phyloP scores from a whole-genome alignment of 148 eudicot species.

The Polygonum aviculare region DNA sequence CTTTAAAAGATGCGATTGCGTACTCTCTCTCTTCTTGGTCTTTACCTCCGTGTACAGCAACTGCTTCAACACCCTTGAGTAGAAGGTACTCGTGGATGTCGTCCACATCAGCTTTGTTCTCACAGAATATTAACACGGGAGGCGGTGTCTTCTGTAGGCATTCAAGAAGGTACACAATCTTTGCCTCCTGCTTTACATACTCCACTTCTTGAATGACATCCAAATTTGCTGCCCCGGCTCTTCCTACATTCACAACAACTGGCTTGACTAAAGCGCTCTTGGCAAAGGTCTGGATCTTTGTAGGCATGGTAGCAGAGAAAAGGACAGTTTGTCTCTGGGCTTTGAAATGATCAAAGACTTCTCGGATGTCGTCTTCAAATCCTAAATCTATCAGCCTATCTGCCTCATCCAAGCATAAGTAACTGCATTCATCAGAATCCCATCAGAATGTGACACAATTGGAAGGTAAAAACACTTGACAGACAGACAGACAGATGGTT shows the following conservation, averaged over 20 bases:
- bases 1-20: constrained; percentile 73
- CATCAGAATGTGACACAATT: neutral
- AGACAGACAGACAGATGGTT: too few species aligned
- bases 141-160: constrained; percentile 95
- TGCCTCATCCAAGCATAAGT: constrained; percentile 78
- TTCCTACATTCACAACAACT: constrained; percentile 73
- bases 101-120: constrained; percentile 89
- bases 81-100: constrained; percentile 89
- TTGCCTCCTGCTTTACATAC: constrained; percentile 89
- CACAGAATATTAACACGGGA: constrained; percentile 83
- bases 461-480: too few species aligned
- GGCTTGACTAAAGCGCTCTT: constrained; percentile 78
- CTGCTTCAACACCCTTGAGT: constrained; percentile 84
- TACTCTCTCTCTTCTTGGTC: constrained; percentile 91
- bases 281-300: constrained; percentile 87
- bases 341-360: constrained; percentile 89
- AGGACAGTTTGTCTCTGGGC: constrained; percentile 85
- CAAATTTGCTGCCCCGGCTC: constrained; percentile 95
- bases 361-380: constrained; percentile 92
- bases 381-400: constrained; percentile 83
- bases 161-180: constrained; percentile 83
- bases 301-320: constrained; percentile 93
- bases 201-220: constrained; percentile 95
- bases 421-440: constrained; percentile 30
- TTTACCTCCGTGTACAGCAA: constrained; percentile 86